phyloP scores from a whole-genome alignment of 805 yeast species.

The Nakazawaea wickerhamii region DNA sequence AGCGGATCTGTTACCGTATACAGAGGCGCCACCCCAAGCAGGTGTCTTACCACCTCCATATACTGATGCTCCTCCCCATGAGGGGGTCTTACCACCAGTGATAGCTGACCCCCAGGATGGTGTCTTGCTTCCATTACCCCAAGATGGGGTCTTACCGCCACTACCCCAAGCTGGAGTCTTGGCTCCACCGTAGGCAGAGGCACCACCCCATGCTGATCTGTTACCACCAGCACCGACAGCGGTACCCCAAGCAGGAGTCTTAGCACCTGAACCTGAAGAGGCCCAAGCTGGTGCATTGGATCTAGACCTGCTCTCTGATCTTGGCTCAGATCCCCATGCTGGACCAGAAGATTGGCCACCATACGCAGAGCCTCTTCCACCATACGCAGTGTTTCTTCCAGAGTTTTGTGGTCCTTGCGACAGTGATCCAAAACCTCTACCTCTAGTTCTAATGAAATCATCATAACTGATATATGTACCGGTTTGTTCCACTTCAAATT shows the following conservation, averaged over 20 bases:
- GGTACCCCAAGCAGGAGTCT: slow-evolving; percentile 48
- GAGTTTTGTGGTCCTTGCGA: slow-evolving; percentile 18
- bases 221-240: slow-evolving; percentile 33
- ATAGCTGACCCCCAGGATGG: slow-evolving; percentile 45
- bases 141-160: slow-evolving; percentile 39
- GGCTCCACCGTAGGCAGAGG: slow-evolving; percentile 44
- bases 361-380: slow-evolving; percentile 19
- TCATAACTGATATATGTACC: slow-evolving; percentile 74
- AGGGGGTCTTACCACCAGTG: slow-evolving; percentile 41
- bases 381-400: slow-evolving; percentile 17
- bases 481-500: slow-evolving; percentile 58
- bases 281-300: slow-evolving; percentile 39
- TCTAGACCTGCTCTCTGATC: not conserved
- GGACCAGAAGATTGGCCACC: slow-evolving; percentile 34
- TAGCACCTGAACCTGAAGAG: slow-evolving; percentile 30
- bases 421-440: slow-evolving; percentile 18
- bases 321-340: slow-evolving; percentile 40
- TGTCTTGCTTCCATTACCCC: slow-evolving; percentile 38
- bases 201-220: slow-evolving; percentile 47
- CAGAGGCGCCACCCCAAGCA: slow-evolving; percentile 35
- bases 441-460: slow-evolving; percentile 58
- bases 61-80: slow-evolving; percentile 41
- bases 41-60: slow-evolving; percentile 47
- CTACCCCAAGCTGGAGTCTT: slow-evolving; percentile 40
- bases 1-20: slow-evolving; percentile 36